Conservation (phyloP, 1,284 basidiomycete genomes). For the Puccinia triticina region DNA sequence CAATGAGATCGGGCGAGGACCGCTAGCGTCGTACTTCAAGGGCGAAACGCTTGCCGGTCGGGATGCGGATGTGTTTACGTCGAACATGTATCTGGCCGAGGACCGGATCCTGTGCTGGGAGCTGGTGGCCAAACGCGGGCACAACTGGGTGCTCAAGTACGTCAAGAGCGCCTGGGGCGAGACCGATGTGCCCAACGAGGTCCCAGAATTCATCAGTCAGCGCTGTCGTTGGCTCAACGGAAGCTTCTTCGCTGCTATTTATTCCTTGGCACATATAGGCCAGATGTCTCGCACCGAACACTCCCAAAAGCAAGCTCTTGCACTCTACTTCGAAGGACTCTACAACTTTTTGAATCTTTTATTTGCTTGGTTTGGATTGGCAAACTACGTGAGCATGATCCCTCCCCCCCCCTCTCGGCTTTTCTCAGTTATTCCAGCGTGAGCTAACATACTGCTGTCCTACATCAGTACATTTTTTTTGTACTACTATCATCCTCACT, state of each 20-base stretch:
- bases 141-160: conserved; percentile 90
- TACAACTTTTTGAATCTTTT: conserved; percentile 87
- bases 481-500: conserved; percentile 83
- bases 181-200: conserved; percentile 90
- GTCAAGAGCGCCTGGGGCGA: conserved; percentile 94
- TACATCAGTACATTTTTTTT: conserved; percentile 81
- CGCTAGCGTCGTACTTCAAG: conserved; percentile 93
- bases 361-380: conserved; percentile 81
- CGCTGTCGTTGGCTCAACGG: conserved; percentile 88
- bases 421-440: conserved; percentile 1
- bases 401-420: neutral
- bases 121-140: conserved; percentile 86
- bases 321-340: conserved; percentile 76
- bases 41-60: conserved; percentile 87
- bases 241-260: conserved; percentile 87
- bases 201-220: conserved; percentile 94
- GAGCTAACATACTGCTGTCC: neutral
- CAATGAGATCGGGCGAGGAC: conserved; percentile 79
- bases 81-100: conserved; percentile 63
- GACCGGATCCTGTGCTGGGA: conserved; percentile 96
- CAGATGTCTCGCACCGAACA: conserved; percentile 86
- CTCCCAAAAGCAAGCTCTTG: conserved; percentile 72
- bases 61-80: conserved; percentile 93
- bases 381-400: conserved; percentile 67
- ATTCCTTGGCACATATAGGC: conserved; percentile 68